phyloP scores from a whole-genome alignment of 2,329 filamentous ascomycete species.

The Claviceps arundinis region DNA sequence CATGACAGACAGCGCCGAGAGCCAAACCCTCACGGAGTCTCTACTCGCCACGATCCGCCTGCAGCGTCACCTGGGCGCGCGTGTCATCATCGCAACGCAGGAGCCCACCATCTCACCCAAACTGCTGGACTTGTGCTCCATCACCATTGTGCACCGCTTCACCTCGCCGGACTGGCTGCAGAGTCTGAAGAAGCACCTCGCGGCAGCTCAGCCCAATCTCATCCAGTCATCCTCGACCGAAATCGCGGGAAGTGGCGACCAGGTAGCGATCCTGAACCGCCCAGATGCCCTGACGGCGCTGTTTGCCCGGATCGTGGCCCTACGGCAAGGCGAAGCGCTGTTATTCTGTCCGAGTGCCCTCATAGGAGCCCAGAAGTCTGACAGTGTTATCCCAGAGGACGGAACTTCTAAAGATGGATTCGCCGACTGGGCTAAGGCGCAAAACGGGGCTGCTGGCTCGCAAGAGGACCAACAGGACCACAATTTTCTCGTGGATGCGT shows the following conservation, averaged over 20 bases:
- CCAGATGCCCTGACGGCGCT: constrained; percentile 14
- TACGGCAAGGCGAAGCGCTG: constrained; percentile 31
- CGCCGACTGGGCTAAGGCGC: not conserved
- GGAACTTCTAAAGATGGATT: not conserved
- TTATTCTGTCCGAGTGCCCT: constrained; percentile 33
- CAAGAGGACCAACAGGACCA: not conserved
- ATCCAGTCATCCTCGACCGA: not conserved
- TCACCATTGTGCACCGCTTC: constrained; percentile 64
- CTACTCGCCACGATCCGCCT: constrained; percentile 52
- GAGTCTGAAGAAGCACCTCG: constrained; percentile 31
- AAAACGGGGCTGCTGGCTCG: not conserved
- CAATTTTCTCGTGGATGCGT: not conserved
- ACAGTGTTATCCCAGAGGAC: too few relatives aligned
- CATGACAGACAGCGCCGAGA: constrained; percentile 43
- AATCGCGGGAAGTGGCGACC: not conserved
- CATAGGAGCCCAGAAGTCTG: constrained; percentile 8
- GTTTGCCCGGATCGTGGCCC: constrained; percentile 28
- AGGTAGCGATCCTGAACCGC: not conserved
- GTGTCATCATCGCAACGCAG: constrained; percentile 62
- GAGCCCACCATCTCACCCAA: constrained; percentile 59
- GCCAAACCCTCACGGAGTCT: constrained; percentile 43
- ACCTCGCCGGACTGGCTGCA: constrained; percentile 50
- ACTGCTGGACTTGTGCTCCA: constrained; percentile 56
- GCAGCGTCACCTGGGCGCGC: constrained; percentile 54
- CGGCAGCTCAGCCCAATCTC: constrained; percentile 12